Evolutionary conservation across 2,329 filamentous ascomycete genomes (phyloP).

Genomic region (Blastomyces parvus): DNA sequence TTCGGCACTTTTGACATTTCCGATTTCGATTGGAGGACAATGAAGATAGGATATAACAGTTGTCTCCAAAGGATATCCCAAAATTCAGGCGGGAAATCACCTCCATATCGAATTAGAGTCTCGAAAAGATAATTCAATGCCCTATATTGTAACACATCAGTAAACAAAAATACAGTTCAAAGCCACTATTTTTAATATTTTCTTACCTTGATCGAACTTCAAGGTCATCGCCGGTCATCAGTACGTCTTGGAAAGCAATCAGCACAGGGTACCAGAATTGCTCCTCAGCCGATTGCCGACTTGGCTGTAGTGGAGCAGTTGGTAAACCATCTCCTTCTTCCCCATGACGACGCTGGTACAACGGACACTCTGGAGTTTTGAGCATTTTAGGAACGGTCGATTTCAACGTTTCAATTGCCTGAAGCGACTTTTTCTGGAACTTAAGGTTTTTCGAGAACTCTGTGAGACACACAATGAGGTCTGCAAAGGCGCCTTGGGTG

Average conservation of each 20-base stretch:
- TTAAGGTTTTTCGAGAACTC: constrained; percentile 98
- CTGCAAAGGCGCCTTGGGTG: constrained; percentile 90
- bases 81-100: constrained; percentile 84
- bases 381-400: constrained; percentile 92
- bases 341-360: constrained; percentile 57
- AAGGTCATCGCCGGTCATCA: constrained; percentile 98
- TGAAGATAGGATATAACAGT: constrained; percentile 94
- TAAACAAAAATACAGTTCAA: background rate
- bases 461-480: constrained; percentile 89
- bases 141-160: constrained; percentile 23
- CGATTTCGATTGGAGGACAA: constrained; percentile 90
- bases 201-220: constrained; percentile 67
- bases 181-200: background rate
- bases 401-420: constrained; percentile 90
- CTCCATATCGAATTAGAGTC: constrained; percentile 78
- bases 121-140: constrained; percentile 97
- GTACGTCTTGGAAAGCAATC: constrained; percentile 95
- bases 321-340: constrained; percentile 21
- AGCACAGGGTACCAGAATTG: constrained; percentile 98
- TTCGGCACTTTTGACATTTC: constrained; percentile 94
- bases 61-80: constrained; percentile 99
- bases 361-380: constrained; percentile 84
- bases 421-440: constrained; percentile 96
- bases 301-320: constrained; percentile 48
- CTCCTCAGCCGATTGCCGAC: constrained; percentile 82